Base-by-base conservation (phyloP, 2,329 filamentous ascomycete genomes). In the Neofusicoccum umdonicola region DNA sequence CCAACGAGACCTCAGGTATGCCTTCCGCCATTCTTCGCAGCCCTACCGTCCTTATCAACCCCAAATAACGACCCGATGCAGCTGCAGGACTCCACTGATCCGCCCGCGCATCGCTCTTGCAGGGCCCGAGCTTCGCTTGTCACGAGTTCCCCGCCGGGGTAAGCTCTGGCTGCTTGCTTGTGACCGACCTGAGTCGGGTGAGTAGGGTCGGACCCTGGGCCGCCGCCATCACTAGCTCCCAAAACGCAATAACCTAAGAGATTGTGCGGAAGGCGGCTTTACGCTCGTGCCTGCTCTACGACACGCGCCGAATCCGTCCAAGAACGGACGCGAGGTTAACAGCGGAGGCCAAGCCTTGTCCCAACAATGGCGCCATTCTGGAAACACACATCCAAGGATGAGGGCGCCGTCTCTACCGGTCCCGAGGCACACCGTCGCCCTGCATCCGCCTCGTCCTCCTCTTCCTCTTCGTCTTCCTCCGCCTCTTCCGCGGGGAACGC, bases 161-260 rank as follows among this genome's bases (percentile, higher is more conserved):
- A 58, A 58, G 54, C 54, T 58, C 37, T 56, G 52, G 19, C 52
- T 37, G 12, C 37, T 45, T 58, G 17, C 54, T 58, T 58, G 52
- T 57, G 52, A 57, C 39, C 13, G 27, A 8, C 45, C 22, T 57
- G 37, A 44, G 39, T 58, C 54, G 27, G 39, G 35, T 57, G 54
- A 57, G 22, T 34, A 35, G 22, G 37, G 39, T 22, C 52, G 27
- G 52, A 56, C 37, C 52, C 52, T 42, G 37, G 52, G 41, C 52
- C 19, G n/a, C 17, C 19, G 22, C n/a, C 54, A 12, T 45, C 35
- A 11, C 15, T 57, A 45, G 37, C 37, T 57, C 19, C 5, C 17
- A 13, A 12, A 12, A 15, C 39, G 11, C 22, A 17, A 11, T 22
- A 37, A 44, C 13, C 54, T 45, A 58, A 58, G 54, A 34, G 22